Base-by-base conservation (phyloP, 2,329 filamentous ascomycete genomes). In the Nigrospora oryzae region DNA sequence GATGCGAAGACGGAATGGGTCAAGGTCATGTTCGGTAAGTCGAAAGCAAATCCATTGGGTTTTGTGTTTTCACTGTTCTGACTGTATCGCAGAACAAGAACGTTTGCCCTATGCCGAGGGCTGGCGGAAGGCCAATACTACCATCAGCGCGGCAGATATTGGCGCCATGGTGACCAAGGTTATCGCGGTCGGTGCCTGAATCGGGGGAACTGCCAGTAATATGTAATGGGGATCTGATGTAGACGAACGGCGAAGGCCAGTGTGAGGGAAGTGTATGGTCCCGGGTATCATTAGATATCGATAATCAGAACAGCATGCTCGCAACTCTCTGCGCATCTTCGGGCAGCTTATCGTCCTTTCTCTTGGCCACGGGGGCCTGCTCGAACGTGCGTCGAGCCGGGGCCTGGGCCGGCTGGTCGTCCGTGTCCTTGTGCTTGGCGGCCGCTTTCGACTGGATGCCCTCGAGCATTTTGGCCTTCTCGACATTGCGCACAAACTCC, bases 381-480 rank as follows among this genome's bases (percentile, higher is more conserved):
- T 58, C 58, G 44, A 63, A 63, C 31, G 54, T 56, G 28, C 51
- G 52, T 38, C 50, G 35, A 34, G 47, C 50, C 46, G 47, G 53
- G 23, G 49, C 35, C 14, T 49, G 44, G 11, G 45, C 46, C 6
- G 32, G 14, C 7, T 43, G 43, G 10, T 40, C 43, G 32, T 38
- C 50, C 38, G 50, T 44, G 8, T 53, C 50, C 43, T 46, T 63
- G 51, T 58, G 65, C 64, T 68, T 73, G 37, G 64, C 70, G 43
- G 71, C 71, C 53, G 68, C 73, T 60, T 81, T 83, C 45, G 69
- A 71, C 58, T 82, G 79, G 64, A 90, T 89, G 11, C 81, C 81
- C 42, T 87, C 81, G 52, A 88, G 61, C 74, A 89, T 84, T 77
- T 90, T 91, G 42, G 81, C 83, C 58, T 73, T 79, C 71, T 93